Evolutionary conservation across 495 filamentous ascomycete genomes (phyloP).

Genomic region (Beverwykella pulmonaria): DNA sequence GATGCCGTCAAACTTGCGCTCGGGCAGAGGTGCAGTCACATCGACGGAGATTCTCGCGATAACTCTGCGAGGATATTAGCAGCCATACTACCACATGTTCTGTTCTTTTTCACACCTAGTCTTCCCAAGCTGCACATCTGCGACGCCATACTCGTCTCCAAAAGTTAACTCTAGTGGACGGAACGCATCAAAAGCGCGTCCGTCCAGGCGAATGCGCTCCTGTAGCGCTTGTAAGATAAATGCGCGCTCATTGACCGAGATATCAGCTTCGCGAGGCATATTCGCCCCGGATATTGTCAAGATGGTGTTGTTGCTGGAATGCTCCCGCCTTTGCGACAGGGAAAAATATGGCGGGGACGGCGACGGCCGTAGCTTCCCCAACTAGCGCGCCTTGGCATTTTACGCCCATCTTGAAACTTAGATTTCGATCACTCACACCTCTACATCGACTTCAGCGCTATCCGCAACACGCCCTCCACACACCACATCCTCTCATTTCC

Average conservation of each 20-base stretch:
- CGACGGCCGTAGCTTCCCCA: slow-evolving; percentile 10
- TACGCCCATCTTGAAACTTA: neutral
- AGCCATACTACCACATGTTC: neutral
- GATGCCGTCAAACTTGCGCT: slow-evolving; percentile 91
- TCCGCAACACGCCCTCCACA: neutral
- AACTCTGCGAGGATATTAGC: slow-evolving; percentile 58
- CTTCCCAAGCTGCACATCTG: slow-evolving; percentile 86
- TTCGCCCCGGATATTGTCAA: slow-evolving; percentile 30
- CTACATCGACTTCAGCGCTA: neutral
- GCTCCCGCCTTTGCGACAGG: neutral
- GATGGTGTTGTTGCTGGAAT: slow-evolving; percentile 16
- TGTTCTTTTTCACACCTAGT: slow-evolving; percentile 64
- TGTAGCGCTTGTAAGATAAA: slow-evolving; percentile 53
- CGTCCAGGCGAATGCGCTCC: slow-evolving; percentile 79
- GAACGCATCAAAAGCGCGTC: slow-evolving; percentile 75
- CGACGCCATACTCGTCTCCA: slow-evolving; percentile 87
- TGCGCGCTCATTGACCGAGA: slow-evolving; percentile 48
- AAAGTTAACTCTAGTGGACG: slow-evolving; percentile 77
- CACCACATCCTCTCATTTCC: neutral
- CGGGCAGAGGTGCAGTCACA: slow-evolving; percentile 77
- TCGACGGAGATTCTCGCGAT: slow-evolving; percentile 84
- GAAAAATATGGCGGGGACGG: slow-evolving; percentile 32
- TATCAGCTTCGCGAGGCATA: slow-evolving; percentile 85
- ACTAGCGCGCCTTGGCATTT: slow-evolving; percentile 11
- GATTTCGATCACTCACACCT: neutral